Conservation (phyloP, 805 yeast species). For the Martiniozyma abietophila region DNA sequence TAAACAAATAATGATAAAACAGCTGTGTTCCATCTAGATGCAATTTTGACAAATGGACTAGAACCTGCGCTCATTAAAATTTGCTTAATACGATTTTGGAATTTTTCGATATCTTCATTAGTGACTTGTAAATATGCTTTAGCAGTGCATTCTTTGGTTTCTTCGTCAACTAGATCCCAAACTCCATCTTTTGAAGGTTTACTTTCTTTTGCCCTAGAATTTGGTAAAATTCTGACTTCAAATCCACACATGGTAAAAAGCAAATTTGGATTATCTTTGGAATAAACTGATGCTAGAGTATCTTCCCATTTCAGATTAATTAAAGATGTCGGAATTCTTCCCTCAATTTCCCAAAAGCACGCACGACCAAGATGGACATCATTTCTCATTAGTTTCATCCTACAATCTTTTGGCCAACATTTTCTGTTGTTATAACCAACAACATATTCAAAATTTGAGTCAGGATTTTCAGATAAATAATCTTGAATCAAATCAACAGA, state of each 20-base stretch:
- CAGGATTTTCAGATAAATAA: constrained; percentile 76
- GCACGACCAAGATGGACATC: constrained; percentile 93
- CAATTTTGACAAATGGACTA: constrained; percentile 88
- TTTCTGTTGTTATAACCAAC: constrained; percentile 80
- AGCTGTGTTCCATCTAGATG: constrained; percentile 94
- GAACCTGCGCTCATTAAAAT: constrained; percentile 93
- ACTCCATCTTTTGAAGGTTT: constrained; percentile 65
- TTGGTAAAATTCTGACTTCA: constrained; percentile 84
- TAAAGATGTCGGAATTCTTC: constrained; percentile 69
- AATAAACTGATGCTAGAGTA: constrained; percentile 78
- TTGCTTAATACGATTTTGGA: constrained; percentile 78
- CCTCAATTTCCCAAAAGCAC: constrained; percentile 79
- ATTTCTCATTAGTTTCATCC: constrained; percentile 84
- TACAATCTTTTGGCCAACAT: constrained; percentile 90
- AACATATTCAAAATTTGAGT: constrained; percentile 81
- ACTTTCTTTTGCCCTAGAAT: constrained; percentile 41
- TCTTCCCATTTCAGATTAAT: constrained; percentile 72
- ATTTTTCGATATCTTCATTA: constrained; percentile 66
- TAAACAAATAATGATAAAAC: constrained; percentile 79
- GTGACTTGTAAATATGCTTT: constrained; percentile 81
- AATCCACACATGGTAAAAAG: constrained; percentile 91
- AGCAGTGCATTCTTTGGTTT: constrained; percentile 78
- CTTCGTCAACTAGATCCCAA: constrained; percentile 74
- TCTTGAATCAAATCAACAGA: constrained; percentile 69
- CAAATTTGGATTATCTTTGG: constrained; percentile 82